A percentile compares a stretch with the other conserved stretches of the same genome.
Evolutionary conservation across 2,329 filamentous ascomycete species (phyloP).

Genomic region (Diaporthe nobilis): DNA sequence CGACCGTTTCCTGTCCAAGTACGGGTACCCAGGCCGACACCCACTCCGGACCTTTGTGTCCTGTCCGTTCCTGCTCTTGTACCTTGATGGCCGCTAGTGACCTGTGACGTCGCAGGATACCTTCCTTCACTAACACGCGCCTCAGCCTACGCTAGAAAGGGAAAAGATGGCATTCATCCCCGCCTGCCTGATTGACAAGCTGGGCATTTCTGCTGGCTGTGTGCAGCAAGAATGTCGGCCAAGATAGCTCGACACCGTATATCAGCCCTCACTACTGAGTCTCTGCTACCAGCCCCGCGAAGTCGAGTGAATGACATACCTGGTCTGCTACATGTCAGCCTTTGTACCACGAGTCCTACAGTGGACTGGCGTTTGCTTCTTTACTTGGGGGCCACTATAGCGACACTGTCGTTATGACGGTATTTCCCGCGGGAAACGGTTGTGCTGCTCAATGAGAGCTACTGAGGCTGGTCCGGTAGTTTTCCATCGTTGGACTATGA

Average conservation of each 20-base stretch:
- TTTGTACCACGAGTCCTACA: not conserved
- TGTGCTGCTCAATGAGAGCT: not conserved
- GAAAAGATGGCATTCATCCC: not conserved
- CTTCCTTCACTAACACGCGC: not conserved
- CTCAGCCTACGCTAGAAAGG: not conserved
- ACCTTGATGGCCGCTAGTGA: not conserved
- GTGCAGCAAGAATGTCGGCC: not conserved
- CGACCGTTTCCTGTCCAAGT: not conserved
- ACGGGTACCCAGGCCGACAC: not conserved
- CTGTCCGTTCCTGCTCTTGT: not conserved
- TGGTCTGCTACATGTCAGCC: not conserved
- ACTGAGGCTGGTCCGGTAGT: not conserved
- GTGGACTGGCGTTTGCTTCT: not conserved
- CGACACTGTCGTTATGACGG: not conserved
- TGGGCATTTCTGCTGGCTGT: not conserved
- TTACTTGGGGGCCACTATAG: too few species aligned
- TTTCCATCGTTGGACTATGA: not conserved
- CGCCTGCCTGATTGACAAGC: not conserved
- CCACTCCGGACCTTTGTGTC: not conserved
- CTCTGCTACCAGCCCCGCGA: not conserved
- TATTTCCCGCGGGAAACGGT: too few species aligned
- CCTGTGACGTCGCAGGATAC: not conserved
- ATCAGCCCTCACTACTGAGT: not conserved
- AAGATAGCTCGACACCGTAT: not conserved
- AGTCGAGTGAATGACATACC: not conserved